phyloP scores from a whole-genome alignment of 768 basidiomycete genomes.

The Collybia sp. region DNA sequence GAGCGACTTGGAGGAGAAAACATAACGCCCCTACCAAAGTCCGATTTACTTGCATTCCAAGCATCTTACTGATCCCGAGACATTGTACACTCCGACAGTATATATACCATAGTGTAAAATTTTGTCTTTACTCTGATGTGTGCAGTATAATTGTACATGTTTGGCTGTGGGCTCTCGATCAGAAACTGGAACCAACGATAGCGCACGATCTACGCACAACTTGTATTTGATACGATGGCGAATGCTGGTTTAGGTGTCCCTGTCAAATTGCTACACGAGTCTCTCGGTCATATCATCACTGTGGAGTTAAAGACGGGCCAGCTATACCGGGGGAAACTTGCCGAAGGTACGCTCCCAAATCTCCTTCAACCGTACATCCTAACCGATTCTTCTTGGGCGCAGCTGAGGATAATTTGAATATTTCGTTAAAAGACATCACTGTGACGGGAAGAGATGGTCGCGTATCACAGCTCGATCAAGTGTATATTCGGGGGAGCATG shows the following conservation, averaged over 20 bases:
- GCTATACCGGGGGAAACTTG: constrained; percentile 93
- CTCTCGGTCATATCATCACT: constrained; percentile 92
- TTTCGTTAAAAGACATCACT: constrained; percentile 93
- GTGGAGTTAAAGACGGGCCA: constrained; percentile 99
- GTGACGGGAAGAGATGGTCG: constrained; percentile 98
- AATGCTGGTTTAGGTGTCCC: constrained; percentile 84
- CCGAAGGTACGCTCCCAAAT: constrained; percentile 67
- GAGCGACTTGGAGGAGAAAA: constrained; percentile 64
- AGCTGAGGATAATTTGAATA: constrained; percentile 99
- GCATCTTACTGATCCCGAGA: too few relatives aligned
- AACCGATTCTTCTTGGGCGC: constrained; percentile 11
- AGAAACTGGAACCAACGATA: too few relatives aligned
- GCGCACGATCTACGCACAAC: too few relatives aligned
- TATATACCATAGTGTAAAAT: too few relatives aligned
- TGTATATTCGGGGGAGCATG: constrained; percentile 98
- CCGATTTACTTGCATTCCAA: too few relatives aligned
- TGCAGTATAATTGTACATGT: too few relatives aligned
- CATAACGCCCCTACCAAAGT: too few relatives aligned
- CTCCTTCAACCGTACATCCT: constrained; percentile 11
- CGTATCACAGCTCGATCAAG: constrained; percentile 97
- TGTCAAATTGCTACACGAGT: constrained; percentile 95
- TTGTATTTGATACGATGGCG: constrained; percentile 28
- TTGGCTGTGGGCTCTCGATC: too few relatives aligned
- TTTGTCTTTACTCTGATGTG: too few relatives aligned
- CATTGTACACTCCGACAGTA: too few relatives aligned